These are phyloP conservation scores for Avena insularis DNA, from an alignment of 176 grass and related monocot species.

Conservation along the genomic window DNA sequence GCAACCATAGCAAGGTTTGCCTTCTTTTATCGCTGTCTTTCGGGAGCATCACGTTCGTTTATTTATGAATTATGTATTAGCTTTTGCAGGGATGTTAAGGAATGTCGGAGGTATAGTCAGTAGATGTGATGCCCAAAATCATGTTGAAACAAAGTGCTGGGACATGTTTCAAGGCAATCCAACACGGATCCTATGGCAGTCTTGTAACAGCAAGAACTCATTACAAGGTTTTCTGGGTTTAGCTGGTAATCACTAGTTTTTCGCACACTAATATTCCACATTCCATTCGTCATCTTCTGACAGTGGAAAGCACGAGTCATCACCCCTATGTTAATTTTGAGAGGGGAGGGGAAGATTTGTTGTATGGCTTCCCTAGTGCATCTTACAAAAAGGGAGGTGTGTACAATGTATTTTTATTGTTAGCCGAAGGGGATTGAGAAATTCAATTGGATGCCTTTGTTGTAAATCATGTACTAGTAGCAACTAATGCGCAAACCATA, in stretches of 20 bases:
- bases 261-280: not conserved
- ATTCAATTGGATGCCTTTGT: not conserved
- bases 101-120: not conserved
- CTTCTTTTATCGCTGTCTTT: not conserved
- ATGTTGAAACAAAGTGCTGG: not conserved
- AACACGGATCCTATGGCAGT: not conserved
- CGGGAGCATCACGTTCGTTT: not conserved
- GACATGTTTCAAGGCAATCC: not conserved
- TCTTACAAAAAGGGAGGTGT: slow-evolving; percentile 21
- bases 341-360: not conserved
- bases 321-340: not conserved
- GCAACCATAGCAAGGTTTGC: slow-evolving; percentile 4
- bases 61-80: not conserved
- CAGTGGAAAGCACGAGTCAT: not conserved
- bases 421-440: not conserved
- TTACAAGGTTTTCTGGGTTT: slow-evolving; percentile 14
- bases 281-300: not conserved
- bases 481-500: too few species aligned
- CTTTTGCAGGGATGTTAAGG: not conserved
- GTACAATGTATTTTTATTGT: not conserved
- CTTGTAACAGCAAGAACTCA: not conserved
- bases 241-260: not conserved
- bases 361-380: not conserved
- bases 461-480: slow-evolving; percentile 9
- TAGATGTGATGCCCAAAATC: not conserved